Conservation (phyloP, 192 early-diverging fungal genomes). For the Backusella sp. region DNA sequence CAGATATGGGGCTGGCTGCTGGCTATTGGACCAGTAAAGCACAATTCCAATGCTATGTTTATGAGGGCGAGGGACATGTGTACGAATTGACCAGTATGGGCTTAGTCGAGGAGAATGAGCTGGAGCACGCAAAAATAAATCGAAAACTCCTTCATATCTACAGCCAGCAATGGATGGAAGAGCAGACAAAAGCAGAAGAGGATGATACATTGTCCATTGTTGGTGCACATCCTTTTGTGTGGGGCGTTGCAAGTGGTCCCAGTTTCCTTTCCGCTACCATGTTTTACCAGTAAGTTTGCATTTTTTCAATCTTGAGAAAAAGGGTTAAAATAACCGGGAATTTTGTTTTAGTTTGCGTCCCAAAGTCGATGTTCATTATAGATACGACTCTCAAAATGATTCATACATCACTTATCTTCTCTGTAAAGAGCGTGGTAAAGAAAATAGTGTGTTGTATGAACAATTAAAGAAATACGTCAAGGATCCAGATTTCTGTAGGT, state of each 20-base stretch:
- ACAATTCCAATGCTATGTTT: background rate
- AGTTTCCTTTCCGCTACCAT: background rate
- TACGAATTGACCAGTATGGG: background rate
- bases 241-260: background rate
- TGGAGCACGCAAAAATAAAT: background rate
- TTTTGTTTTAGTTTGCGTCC: background rate
- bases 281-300: background rate
- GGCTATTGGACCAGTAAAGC: background rate
- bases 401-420: background rate
- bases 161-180: conserved; percentile 12
- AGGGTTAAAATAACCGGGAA: background rate
- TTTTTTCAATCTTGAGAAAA: background rate
- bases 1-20: conserved; percentile 3
- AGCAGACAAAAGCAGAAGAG: conserved; percentile 7
- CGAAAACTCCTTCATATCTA: conserved; percentile 2
- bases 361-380: background rate
- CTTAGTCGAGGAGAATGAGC: background rate
- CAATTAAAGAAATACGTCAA: background rate
- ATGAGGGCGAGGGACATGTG: conserved; percentile 9
- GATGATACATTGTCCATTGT: background rate
- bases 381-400: background rate
- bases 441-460: background rate
- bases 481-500: conserved; percentile 12
- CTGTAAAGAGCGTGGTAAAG: background rate
- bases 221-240: background rate